Percentiles rank a stretch among this genome's conserved stretches.
Evolutionary conservation across 768 basidiomycete genomes (phyloP).

Genomic region (Pulveroboletus sp.): DNA sequence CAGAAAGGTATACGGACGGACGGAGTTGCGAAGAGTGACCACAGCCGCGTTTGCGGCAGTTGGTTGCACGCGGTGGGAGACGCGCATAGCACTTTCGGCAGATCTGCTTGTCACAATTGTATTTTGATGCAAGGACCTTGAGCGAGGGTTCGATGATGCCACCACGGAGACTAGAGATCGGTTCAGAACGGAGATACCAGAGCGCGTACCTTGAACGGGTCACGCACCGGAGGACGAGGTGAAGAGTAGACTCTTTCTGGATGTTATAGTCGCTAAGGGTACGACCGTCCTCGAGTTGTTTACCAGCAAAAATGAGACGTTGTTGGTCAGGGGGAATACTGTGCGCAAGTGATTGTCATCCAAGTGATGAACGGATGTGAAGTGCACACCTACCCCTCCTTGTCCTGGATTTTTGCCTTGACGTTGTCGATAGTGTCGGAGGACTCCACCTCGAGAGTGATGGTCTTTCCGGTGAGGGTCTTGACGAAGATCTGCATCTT

Average conservation of each 20-base stretch:
- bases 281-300: constrained; percentile 97
- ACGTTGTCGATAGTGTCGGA: constrained; percentile 28
- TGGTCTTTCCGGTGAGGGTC: constrained; percentile 64
- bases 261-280: constrained; percentile 97
- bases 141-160: constrained; percentile 99
- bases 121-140: constrained; percentile 94
- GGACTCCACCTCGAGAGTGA: constrained; percentile 29
- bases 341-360: constrained; percentile 27
- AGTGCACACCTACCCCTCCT: constrained; percentile 51
- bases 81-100: constrained; percentile 99
- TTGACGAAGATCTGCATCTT: constrained; percentile 75
- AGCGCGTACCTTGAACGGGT: neutral
- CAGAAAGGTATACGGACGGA: constrained; percentile 53
- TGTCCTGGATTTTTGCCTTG: constrained; percentile 47
- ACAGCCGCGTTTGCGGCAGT: constrained; percentile 95
- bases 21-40: constrained; percentile 89
- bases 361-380: too few species aligned
- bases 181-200: neutral
- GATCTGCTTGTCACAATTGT: constrained; percentile 99
- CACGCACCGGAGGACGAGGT: constrained; percentile 88
- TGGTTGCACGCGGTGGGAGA: constrained; percentile 97
- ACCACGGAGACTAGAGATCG: constrained; percentile 30
- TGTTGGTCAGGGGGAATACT: constrained; percentile 27
- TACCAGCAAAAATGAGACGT: constrained; percentile 65
- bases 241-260: constrained; percentile 96